A percentile compares a stretch with the other conserved stretches of the same genome.
Evolutionary conservation across 306 rosid species (phyloP).

Genomic region (Abrus precatorius): DNA sequence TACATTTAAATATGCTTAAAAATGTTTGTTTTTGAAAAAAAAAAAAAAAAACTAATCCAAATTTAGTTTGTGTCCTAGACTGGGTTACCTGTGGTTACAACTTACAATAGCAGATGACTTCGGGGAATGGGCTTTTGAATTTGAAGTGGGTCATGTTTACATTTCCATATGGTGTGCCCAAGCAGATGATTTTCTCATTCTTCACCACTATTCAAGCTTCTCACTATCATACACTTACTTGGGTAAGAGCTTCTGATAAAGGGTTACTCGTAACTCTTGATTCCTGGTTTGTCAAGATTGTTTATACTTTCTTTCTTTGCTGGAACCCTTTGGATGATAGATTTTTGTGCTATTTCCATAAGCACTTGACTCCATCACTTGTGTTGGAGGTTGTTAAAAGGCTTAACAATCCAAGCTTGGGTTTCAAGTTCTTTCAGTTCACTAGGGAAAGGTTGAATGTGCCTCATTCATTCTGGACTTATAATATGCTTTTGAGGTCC

Average conservation of each 20-base stretch:
- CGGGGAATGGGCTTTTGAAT: too few relatives aligned
- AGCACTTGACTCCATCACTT: slow-evolving; percentile 67
- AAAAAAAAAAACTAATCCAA: too few relatives aligned
- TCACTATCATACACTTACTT: slow-evolving; percentile 53
- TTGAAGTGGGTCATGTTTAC: not conserved
- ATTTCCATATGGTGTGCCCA: not conserved
- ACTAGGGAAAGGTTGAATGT: slow-evolving; percentile 62
- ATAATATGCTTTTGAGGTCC: slow-evolving; percentile 71
- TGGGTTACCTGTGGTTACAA: too few relatives aligned
- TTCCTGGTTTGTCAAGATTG: slow-evolving; percentile 82
- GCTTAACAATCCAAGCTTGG: slow-evolving; percentile 65
- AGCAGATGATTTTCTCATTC: not conserved
- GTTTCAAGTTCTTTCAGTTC: slow-evolving; percentile 73
- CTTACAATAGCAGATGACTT: too few relatives aligned
- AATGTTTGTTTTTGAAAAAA: too few relatives aligned
- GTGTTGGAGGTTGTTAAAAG: slow-evolving; percentile 75
- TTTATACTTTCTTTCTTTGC: slow-evolving; percentile 71
- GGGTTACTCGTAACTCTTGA: slow-evolving; percentile 60
- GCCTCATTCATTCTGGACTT: slow-evolving; percentile 64
- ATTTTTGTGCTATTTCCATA: slow-evolving; percentile 56
- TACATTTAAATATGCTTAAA: too few relatives aligned
- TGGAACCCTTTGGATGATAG: slow-evolving; percentile 57
- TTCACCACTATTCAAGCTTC: slow-evolving; percentile 66
- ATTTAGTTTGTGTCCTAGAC: too few relatives aligned
- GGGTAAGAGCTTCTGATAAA: slow-evolving; percentile 55